Evolutionary conservation across 108 stramenopile genomes (phyloP).

Genomic region (Pseudonitzschia multiseries): DNA sequence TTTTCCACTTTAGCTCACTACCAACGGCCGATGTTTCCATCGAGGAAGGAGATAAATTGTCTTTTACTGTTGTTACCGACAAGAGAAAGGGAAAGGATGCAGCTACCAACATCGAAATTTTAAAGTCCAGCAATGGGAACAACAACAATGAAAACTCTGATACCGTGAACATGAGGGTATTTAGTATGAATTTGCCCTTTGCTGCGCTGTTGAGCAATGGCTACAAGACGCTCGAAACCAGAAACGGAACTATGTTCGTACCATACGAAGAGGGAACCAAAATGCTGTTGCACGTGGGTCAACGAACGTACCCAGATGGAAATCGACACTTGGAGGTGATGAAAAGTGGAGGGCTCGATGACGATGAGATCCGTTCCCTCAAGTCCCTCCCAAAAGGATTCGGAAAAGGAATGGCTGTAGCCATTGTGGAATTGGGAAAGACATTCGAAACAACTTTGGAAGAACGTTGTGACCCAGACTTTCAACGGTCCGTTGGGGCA

Average conservation of each 20-base stretch:
- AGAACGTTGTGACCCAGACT: conserved; percentile 56
- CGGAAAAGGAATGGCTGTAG: conserved; percentile 59
- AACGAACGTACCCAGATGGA: conserved; percentile 74
- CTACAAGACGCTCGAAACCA: conserved; percentile 75
- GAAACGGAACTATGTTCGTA: conserved; percentile 84
- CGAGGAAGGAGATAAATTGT: conserved; percentile 54
- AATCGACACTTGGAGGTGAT: conserved; percentile 65
- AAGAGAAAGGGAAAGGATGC: conserved; percentile 44
- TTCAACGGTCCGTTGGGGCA: conserved; percentile 59
- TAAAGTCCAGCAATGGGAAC: conserved; percentile 19
- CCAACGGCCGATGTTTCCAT: conserved; percentile 30
- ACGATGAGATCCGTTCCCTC: conserved; percentile 49
- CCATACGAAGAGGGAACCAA: conserved; percentile 64
- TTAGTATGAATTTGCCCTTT: conserved; percentile 83
- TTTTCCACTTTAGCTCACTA: conserved; percentile 63
- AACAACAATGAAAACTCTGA: conserved; percentile 3
- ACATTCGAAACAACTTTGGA: conserved; percentile 67
- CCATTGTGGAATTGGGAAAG: conserved; percentile 68
- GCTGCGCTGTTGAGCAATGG: conserved; percentile 76
- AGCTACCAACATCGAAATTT: conserved; percentile 6
- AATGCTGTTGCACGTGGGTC: conserved; percentile 76
- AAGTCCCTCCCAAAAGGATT: conserved; percentile 63
- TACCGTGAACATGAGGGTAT: conserved; percentile 38
- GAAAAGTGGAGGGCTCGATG: conserved; percentile 43
- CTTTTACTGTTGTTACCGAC: conserved; percentile 39